These are phyloP conservation scores for Pseudogymnoascus verrucosus DNA, from an alignment of 2,329 filamentous ascomycete species.

Conservation along the genomic window DNA sequence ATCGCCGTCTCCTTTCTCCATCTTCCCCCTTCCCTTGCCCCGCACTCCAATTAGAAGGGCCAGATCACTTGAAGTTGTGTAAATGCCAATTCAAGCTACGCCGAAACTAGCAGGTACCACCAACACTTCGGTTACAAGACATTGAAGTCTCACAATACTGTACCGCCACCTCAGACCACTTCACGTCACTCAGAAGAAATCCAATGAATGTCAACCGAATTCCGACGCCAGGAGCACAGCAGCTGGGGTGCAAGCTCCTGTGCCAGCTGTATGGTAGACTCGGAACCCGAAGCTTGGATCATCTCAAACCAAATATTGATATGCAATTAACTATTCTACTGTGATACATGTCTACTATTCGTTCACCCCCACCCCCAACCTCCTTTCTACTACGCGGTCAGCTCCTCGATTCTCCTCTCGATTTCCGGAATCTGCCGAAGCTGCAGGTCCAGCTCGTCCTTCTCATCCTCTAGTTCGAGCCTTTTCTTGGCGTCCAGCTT, in stretches of 20 bases:
- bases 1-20: not conserved
- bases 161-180: not conserved
- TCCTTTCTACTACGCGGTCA: conserved; percentile 42
- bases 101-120: not conserved
- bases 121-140: not conserved
- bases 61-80: not conserved
- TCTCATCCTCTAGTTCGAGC: conserved; percentile 86
- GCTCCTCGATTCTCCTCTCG: conserved; percentile 73
- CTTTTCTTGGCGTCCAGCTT: conserved; percentile 79
- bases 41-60: conserved; percentile 1
- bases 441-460: conserved; percentile 82
- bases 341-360: conserved; percentile 2
- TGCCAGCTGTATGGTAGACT: not conserved
- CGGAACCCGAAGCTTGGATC: not conserved
- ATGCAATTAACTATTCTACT: conserved; percentile 7
- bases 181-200: not conserved
- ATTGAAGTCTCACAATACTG: not conserved
- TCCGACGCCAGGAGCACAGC: not conserved
- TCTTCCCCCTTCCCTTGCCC: not conserved
- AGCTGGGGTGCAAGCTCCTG: not conserved
- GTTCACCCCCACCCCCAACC: not conserved
- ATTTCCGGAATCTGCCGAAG: conserved; percentile 81
- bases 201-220: not conserved
- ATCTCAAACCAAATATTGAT: conserved; percentile 3
- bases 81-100: not conserved